phyloP scores from a whole-genome alignment of 441 rosid species.

The Aleurites moluccanus region DNA sequence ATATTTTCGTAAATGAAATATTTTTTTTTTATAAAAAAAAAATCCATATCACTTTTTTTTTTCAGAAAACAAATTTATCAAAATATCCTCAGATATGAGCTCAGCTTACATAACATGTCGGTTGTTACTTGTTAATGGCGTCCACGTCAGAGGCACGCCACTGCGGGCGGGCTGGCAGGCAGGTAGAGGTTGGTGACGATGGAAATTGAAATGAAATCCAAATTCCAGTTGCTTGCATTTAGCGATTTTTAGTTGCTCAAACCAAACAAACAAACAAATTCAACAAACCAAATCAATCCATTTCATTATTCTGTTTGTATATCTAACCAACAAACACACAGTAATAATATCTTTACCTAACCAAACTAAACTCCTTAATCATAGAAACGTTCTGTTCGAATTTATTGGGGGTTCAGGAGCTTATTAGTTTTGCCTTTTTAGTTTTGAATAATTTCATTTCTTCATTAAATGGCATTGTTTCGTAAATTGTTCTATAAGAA shows the following conservation, averaged over 20 bases:
- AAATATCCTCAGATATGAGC: not conserved
- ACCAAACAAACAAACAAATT: not conserved
- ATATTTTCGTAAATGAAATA: too few species aligned
- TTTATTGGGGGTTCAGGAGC: not conserved
- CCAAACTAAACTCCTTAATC: not conserved
- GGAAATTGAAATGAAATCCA: not conserved
- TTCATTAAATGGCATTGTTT: constrained; percentile 61
- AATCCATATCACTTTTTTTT: too few species aligned
- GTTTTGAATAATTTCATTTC: not conserved
- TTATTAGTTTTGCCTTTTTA: not conserved
- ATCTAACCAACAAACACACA: not conserved
- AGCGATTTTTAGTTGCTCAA: not conserved
- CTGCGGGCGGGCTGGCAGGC: not conserved
- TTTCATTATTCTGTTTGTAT: not conserved
- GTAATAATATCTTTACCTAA: not conserved
- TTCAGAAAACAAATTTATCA: not conserved
- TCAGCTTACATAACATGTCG: not conserved
- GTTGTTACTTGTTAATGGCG: constrained; percentile 6
- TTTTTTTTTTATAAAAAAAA: too few species aligned
- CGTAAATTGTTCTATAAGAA: constrained; percentile 79
- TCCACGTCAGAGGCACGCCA: constrained; percentile 23
- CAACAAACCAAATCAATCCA: not conserved
- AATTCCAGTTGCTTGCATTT: not conserved
- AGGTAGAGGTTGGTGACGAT: not conserved
- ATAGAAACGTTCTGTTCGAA: not conserved